A percentile compares a stretch with the other conserved stretches of the same genome.
Conservation (phyloP, 192 early-diverging fungal genomes). For the Mycoemilia scoparia region DNA sequence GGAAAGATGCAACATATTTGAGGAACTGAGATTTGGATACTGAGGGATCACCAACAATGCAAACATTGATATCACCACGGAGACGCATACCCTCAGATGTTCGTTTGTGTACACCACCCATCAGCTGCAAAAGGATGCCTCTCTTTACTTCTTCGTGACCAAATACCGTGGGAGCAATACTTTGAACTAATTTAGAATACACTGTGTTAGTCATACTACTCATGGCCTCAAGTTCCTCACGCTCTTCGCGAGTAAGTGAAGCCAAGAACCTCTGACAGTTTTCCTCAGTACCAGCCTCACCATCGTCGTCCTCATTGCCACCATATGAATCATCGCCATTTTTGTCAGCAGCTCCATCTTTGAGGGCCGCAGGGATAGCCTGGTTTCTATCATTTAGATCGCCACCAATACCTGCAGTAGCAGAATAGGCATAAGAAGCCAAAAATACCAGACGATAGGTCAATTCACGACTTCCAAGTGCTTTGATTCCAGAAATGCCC, state of each 20-base stretch:
- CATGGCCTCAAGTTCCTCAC: conserved; percentile 52
- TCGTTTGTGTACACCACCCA: conserved; percentile 90
- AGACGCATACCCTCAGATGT: conserved; percentile 85
- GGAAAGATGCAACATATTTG: conserved; percentile 73
- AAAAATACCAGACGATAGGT: conserved; percentile 88
- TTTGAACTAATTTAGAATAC: conserved; percentile 59
- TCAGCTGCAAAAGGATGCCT: conserved; percentile 77
- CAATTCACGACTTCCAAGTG: conserved; percentile 77
- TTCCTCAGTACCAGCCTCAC: too few relatives aligned
- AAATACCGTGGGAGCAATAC: conserved; percentile 81
- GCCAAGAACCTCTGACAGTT: too few relatives aligned
- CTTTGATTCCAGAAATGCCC: conserved; percentile 69
- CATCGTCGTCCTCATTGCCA: conserved; percentile 42
- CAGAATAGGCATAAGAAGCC: conserved; percentile 56
- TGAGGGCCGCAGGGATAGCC: conserved; percentile 3
- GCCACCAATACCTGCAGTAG: conserved; percentile 13
- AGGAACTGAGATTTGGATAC: conserved; percentile 77
- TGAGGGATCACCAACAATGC: conserved; percentile 88
- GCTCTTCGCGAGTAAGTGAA: conserved; percentile 49
- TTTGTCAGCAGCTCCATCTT: conserved; percentile 5
- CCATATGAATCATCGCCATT: conserved; percentile 35
- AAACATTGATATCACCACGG: conserved; percentile 95
- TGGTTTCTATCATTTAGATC: not conserved
- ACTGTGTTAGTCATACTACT: conserved; percentile 41
- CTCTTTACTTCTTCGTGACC: conserved; percentile 92